A percentile compares a stretch with the other conserved stretches of the same genome.
Evolutionary conservation across 2,329 filamentous ascomycete species (phyloP).

Genomic region (Juglanconis sp.): DNA sequence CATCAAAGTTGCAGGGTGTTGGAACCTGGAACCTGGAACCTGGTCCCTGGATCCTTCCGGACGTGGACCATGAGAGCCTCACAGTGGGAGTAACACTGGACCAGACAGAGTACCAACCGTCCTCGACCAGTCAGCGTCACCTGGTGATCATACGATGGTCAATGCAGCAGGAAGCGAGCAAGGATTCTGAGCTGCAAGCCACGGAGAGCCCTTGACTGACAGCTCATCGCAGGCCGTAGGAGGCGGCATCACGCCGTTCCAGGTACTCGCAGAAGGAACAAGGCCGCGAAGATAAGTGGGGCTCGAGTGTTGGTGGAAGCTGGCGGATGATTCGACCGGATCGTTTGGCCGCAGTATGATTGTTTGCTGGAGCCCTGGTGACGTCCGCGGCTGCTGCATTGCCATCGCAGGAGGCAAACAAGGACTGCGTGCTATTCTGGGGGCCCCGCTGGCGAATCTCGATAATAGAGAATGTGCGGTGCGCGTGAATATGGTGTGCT

Average conservation of each 20-base stretch:
- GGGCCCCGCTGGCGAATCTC: background rate
- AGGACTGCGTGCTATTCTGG: background rate
- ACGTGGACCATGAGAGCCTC: background rate
- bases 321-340: background rate
- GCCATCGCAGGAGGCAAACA: background rate
- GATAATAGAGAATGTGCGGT: background rate
- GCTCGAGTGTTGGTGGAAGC: background rate
- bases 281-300: background rate
- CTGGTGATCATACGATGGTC: constrained; percentile 1
- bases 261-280: background rate
- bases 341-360: background rate
- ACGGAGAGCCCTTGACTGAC: constrained; percentile 10
- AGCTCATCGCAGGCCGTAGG: constrained; percentile 1
- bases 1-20: background rate
- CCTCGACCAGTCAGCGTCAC: background rate
- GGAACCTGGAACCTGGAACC: constrained; percentile 12
- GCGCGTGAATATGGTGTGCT: background rate
- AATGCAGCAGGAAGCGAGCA: constrained; percentile 3
- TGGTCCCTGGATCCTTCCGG: constrained; percentile 4
- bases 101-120: constrained; percentile 1
- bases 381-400: background rate
- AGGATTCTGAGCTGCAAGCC: constrained; percentile 11
- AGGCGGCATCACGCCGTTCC: background rate
- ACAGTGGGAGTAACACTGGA: constrained; percentile 5
- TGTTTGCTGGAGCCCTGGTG: background rate